Evolutionary conservation across 2,329 filamentous ascomycete species (phyloP), one percentile per base, ranked within the genome.

Genomic region (Colletotrichum sp.): DNA sequence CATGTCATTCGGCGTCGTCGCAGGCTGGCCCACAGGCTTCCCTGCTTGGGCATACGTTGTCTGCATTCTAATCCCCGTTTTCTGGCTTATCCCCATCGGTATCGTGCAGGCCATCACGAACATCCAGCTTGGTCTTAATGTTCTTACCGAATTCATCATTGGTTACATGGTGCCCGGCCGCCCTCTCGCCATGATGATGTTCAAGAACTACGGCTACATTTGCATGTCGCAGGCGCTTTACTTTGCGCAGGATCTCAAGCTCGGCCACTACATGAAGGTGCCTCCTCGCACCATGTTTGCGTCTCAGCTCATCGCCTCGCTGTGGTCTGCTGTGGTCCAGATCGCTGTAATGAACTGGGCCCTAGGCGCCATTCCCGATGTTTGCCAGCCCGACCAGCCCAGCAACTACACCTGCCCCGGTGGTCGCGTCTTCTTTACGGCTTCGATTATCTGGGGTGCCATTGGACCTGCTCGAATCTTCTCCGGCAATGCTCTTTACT

Each of bases 121-220:
- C 81, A 89, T 90, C 67, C 90, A 92, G 80, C 86, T 94, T 5
- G 92, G 92, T 6, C 86, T 95, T 26, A 94, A 94, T 78, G 92
- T 95, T 21, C 84, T 95, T 74, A 93, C 92, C n/a, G 93, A 94
- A 81, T 94, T 93, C 79, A 89, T 95, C 75, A 89, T 93, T 75
- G 93, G 93, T 7, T 95, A 95, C 82, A 93, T 95, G 87, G 89
- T 93, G 65, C 93, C 93, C 0, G 93, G 93, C 30, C 89, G 89
- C 4, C 93, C 93, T 3, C 87, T 95, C 75, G 92, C 92, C 63
- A 92, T 94, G 89, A 95, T 95, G 93, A 89, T 95, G 85, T 95
- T 95, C 86, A 94, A 94, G 84, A 94, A 92, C 76, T 95, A 93
- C 79, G 92, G 92, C 66, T 94, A 93, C 81, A 90, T 94, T 71